These are phyloP conservation scores for Infundibulicybe gibba DNA, from an alignment of 768 basidiomycete species.

Conservation along the genomic window DNA sequence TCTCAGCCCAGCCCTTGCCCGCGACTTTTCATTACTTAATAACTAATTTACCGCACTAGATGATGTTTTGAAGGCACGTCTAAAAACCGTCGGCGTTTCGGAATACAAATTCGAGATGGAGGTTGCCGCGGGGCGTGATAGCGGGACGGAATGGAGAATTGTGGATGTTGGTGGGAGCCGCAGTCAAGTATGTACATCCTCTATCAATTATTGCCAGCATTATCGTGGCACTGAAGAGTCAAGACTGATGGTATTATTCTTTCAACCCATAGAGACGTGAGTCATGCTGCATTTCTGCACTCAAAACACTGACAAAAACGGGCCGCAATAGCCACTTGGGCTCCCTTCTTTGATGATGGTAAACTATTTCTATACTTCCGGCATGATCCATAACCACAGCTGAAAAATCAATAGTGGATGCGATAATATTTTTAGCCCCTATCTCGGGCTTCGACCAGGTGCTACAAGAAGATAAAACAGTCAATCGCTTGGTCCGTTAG, in stretches of 20 bases:
- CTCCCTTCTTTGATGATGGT: conserved; percentile 69
- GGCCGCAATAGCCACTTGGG: conserved; percentile 52
- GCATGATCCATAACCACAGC: conserved; percentile 39
- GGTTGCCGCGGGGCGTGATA: conserved; percentile 46
- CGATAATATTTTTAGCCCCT: conserved; percentile 4
- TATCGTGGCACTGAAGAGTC: too few species aligned
- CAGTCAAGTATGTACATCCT: conserved; percentile 48
- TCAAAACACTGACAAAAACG: not conserved
- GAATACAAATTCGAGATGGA: conserved; percentile 83
- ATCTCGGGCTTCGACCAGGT: conserved; percentile 44
- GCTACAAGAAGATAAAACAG: conserved; percentile 51
- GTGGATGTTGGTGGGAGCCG: conserved; percentile 78
- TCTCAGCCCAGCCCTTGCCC: conserved; percentile 68
- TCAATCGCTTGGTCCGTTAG: conserved; percentile 46
- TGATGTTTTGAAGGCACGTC: conserved; percentile 71
- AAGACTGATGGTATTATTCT: conserved; percentile 41
- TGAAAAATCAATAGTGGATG: conserved; percentile 32
- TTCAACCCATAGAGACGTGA: conserved; percentile 66
- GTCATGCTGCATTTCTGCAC: conserved; percentile 13
- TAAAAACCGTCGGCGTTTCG: conserved; percentile 76
- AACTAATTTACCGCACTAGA: conserved; percentile 62
- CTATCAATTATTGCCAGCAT: too few species aligned
- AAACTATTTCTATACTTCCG: conserved; percentile 46
- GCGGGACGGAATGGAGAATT: conserved; percentile 69
- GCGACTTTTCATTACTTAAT: conserved; percentile 68